Evolutionary conservation across 371 early-diverging fungal species (phyloP), one percentile per base, ranked within the genome.

Genomic region (Mucor velutinosus): DNA sequence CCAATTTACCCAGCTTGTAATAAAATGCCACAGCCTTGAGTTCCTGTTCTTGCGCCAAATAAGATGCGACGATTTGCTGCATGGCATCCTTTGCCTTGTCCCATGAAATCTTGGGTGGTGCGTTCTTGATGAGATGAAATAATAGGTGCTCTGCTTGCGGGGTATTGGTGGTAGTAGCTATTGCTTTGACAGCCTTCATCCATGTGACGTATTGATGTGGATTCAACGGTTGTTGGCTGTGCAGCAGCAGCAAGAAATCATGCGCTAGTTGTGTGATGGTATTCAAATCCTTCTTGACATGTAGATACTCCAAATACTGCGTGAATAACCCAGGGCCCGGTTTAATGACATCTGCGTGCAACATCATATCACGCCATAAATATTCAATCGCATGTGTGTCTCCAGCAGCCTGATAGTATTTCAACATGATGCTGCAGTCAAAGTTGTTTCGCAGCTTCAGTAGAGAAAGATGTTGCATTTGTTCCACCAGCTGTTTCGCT

Each of bases 371-470:
- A 37, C 70, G 71, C 83, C 83, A 83, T 25, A 80, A 65, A 73
- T 69, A 68, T 49, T 83, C 83, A 32, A 76, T 65, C 2, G 80
- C 83, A 56, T 75, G 76, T 4, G 74, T 19, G 30, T 80, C 70
- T 12, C 75, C 68, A 7, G 67, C 59, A 5, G 58, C 57, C 25
- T 67, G 60, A 65, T 78, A 72, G 43, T 68, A 78, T 3, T 70
- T 70, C 3, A 83, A 21, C 39, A 83, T 49, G 6, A 80, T 70
- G 33, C 33, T 61, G 25, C 67, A 76, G 51, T 83, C 83, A 65
- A 83, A 83, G 0, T 65, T 51, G 12, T 66, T 69, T 19, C 77
- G 62, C 3, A 75, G 35, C 35, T 47, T 65, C 10, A 57, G 60
- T 7, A 70, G 33, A n/a, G 62, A 66, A 15, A 77, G 60, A 43